Percentiles rank a stretch among this genome's conserved stretches.
These are phyloP conservation scores for Chondrus crispus DNA, from an alignment of 23 red algal genomes.

Conservation along the genomic window DNA sequence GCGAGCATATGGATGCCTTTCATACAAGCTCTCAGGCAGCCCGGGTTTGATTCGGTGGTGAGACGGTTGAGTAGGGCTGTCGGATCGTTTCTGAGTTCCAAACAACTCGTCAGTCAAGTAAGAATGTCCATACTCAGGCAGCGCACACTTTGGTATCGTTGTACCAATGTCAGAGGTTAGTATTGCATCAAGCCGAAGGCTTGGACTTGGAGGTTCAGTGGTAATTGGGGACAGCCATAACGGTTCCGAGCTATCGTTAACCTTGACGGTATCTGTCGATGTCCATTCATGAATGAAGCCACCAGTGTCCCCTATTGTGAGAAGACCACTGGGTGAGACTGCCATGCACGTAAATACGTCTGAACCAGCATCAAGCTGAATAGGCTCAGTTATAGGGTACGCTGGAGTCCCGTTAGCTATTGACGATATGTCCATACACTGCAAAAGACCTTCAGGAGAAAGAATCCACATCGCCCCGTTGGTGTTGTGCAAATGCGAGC, in stretches of 20 bases:
- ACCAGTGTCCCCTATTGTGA: conserved; percentile 52
- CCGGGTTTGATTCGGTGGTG: too few species aligned
- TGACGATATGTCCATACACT: conserved; percentile 55
- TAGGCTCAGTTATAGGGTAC: conserved; percentile 38
- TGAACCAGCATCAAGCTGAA: conserved; percentile 57
- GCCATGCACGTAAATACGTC: conserved; percentile 43
- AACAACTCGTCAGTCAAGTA: conserved; percentile 56
- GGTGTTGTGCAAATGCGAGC: conserved; percentile 10
- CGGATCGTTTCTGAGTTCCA: not conserved
- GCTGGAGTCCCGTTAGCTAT: conserved; percentile 6
- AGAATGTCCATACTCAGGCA: conserved; percentile 43
- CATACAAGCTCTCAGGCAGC: not conserved
- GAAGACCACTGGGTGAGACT: conserved; percentile 39
- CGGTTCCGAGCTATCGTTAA: conserved; percentile 56
- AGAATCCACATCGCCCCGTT: conserved; percentile 57
- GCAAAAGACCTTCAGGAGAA: conserved; percentile 25
- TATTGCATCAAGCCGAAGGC: conserved; percentile 25
- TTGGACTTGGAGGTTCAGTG: conserved; percentile 39
- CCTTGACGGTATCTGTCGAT: conserved; percentile 24
- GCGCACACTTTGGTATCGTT: conserved; percentile 56
- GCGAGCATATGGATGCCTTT: conserved; percentile 28
- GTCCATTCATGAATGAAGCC: conserved; percentile 79
- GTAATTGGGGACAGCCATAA: conserved; percentile 35
- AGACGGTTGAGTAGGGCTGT: not conserved
- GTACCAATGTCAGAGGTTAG: conserved; percentile 24